Conservation (phyloP, 2,329 filamentous ascomycete species). For the Pseudogymnoascus sp. region DNA sequence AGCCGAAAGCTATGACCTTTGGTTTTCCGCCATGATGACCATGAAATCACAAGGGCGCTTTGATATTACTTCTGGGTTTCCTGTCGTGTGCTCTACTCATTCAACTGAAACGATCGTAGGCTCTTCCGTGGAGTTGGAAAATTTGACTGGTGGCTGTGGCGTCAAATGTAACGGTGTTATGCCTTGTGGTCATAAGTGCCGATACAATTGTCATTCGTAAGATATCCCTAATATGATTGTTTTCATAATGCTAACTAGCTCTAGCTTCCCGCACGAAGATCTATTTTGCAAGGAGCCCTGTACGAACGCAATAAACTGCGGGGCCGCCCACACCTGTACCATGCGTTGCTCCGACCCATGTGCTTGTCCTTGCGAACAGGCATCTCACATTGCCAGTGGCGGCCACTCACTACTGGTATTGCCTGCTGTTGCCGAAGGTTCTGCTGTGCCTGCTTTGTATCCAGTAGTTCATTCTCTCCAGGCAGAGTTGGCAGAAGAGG, state of each 20-base stretch:
- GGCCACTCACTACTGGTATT: not conserved
- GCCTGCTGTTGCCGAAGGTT: not conserved
- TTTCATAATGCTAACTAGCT: not conserved
- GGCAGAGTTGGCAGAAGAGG: not conserved
- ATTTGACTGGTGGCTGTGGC: slow-evolving; percentile 44
- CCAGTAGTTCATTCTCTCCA: not conserved
- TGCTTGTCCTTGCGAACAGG: not conserved
- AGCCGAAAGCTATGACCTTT: slow-evolving; percentile 20
- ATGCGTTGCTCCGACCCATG: not conserved
- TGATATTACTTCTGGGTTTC: slow-evolving; percentile 38
- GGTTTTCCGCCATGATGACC: slow-evolving; percentile 27
- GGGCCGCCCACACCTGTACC: not conserved
- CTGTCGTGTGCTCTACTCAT: slow-evolving; percentile 57
- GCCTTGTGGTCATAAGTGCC: slow-evolving; percentile 25
- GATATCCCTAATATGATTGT: not conserved
- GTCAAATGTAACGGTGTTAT: slow-evolving; percentile 33
- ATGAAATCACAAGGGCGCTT: slow-evolving; percentile 33
- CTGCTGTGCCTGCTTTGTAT: not conserved
- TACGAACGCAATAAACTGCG: slow-evolving; percentile 15
- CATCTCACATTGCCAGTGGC: not conserved
- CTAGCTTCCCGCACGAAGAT: slow-evolving; percentile 18
- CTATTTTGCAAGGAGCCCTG: slow-evolving; percentile 22
- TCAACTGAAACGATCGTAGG: slow-evolving; percentile 40
- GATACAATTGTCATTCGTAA: slow-evolving; percentile 22
- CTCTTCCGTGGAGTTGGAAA: slow-evolving; percentile 43